A percentile compares a stretch with the other conserved stretches of the same genome.
Evolutionary conservation across 2,329 filamentous ascomycete species (phyloP).

Genomic region (Fusarium aywerte): DNA sequence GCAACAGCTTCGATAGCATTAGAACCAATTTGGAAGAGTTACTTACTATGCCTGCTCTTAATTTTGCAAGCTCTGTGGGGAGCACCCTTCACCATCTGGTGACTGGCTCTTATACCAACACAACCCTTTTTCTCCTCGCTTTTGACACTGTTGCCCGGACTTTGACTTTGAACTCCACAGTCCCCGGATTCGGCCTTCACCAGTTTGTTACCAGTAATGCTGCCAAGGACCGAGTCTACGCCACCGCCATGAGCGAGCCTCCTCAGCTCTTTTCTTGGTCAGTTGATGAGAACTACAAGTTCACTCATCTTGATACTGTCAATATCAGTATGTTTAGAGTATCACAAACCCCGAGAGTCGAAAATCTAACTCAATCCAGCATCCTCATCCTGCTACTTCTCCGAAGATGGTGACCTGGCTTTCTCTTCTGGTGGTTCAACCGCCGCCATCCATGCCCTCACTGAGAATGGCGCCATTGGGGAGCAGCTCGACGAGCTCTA

Average conservation of each 20-base stretch:
- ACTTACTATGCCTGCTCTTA: not conserved
- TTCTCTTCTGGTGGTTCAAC: slow-evolving; percentile 10
- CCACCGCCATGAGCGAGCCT: slow-evolving; percentile 3
- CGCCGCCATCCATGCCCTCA: not conserved
- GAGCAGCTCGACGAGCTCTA: not conserved
- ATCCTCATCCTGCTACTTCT: slow-evolving; percentile 7
- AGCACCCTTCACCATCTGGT: slow-evolving; percentile 2
- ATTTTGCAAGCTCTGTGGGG: not conserved
- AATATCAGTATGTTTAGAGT: not conserved
- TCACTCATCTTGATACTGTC: slow-evolving; percentile 1
- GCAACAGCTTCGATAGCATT: not conserved
- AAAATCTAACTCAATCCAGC: not conserved
- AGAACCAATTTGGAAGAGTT: accelerated
- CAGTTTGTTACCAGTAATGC: slow-evolving; percentile 6
- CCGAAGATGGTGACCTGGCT: not conserved
- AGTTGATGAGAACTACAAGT: slow-evolving; percentile 3
- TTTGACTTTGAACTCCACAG: not conserved
- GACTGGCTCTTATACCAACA: slow-evolving; percentile 7
- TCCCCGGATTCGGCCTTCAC: slow-evolving; percentile 1
- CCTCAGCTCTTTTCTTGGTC: slow-evolving; percentile 10
- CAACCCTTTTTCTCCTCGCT: slow-evolving; percentile 1
- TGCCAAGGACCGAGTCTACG: not conserved
- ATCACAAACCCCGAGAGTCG: accelerated
- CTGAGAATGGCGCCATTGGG: not conserved
- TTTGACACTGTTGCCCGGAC: slow-evolving; percentile 5